Evolutionary conservation across 169 alveolate species (phyloP), one percentile per base, ranked within the genome.

Genomic region (Amoebophrya sp.): DNA sequence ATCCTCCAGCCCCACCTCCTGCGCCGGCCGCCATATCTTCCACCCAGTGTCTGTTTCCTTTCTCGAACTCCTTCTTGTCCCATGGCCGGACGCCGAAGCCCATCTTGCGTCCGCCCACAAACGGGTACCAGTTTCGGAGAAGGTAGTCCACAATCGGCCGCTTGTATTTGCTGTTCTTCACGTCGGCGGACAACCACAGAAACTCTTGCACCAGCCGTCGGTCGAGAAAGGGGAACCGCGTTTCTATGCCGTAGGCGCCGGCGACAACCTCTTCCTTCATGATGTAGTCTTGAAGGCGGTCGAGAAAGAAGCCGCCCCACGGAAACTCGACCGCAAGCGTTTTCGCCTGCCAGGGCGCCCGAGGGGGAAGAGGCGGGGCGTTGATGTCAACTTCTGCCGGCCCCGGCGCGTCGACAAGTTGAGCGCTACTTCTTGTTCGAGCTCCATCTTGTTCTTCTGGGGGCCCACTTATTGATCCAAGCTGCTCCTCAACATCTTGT

Each of bases 191-290:
- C 67, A 88, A 15, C 90, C 90, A 88, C 43, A 88, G 90, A 29
- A 88, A 88, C 38, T 88, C 90, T 40, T 88, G 90, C 23, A 88
- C 90, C 23, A 88, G n/a, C 23, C 29, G 23, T 26, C 67, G 90
- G 50, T 88, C 90, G 40, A 88, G 48, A 48, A 88, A 88, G 23
- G 90, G 90, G 15, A 29, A 88, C 15, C 90, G 67, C 16, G 67
- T 38, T 13, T 88, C 90, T 29, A 88, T 40, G 23, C 90, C 90
- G 20, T 38, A 29, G 38, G 90, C 90, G 0, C 90, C 90, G 13
- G 90, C 90, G 48, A 88, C 31, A 7, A 40, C 34, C 31, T 88
- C 90, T 48, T 88, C 90, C 31, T 88, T 88, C 90, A 88, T 88
- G 40, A 88, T 16, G 15, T 20, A 88, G 90, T 88, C 48, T 18